Conservation (phyloP, 441 rosid genomes). For the Pelargonium cotyledonis region DNA sequence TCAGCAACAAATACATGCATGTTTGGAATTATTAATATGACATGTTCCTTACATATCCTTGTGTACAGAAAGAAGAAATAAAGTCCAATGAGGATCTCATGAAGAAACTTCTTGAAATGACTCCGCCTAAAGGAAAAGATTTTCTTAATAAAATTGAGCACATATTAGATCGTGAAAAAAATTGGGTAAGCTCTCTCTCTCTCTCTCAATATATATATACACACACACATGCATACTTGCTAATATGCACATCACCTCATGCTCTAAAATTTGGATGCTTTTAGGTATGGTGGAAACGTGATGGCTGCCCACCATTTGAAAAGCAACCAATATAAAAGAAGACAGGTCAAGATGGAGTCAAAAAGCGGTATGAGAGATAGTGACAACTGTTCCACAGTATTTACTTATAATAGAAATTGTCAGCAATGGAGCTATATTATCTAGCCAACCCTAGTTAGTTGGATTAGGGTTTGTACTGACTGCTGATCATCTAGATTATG, state of each 20-base stretch:
- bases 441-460: no score
- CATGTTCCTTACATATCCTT: background rate
- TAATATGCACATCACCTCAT: background rate
- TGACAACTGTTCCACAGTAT: background rate
- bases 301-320: constrained; percentile 95
- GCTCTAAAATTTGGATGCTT: constrained; percentile 17
- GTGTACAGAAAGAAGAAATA: constrained; percentile 80
- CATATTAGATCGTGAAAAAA: constrained; percentile 86
- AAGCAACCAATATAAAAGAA: constrained; percentile 73
- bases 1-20: no score
- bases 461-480: background rate
- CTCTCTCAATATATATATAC: background rate
- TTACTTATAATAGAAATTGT: background rate
- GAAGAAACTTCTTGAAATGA: constrained; percentile 76
- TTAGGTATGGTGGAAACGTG: constrained; percentile 99
- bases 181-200: constrained; percentile 57
- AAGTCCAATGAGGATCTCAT: constrained; percentile 80
- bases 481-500: no score
- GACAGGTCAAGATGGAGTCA: constrained; percentile 52
- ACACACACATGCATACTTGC: background rate
- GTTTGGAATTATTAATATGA: no score
- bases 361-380: constrained; percentile 55
- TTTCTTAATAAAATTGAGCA: constrained; percentile 82
- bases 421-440: background rate
- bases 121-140: constrained; percentile 89